Evolutionary conservation across 108 stramenopile genomes (phyloP).

Genomic region (Discostella pseudostelligera): DNA sequence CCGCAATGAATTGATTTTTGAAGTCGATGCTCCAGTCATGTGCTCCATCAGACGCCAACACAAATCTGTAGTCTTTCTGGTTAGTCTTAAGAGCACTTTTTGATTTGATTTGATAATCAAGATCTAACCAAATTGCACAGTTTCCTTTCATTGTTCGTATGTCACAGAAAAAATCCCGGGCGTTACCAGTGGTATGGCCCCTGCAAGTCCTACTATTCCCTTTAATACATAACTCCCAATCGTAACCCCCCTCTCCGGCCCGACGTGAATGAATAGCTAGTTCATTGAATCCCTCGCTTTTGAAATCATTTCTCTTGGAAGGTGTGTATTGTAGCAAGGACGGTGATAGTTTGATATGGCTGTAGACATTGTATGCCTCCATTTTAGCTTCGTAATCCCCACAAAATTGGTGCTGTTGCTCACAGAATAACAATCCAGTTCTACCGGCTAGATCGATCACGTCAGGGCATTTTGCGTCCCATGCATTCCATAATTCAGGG

Average conservation of each 20-base stretch:
- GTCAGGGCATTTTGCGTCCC: slow-evolving; percentile 43
- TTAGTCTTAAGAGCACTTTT: slow-evolving; percentile 27
- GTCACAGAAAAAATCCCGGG: slow-evolving; percentile 27
- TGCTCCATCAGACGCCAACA: slow-evolving; percentile 42
- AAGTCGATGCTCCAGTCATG: slow-evolving; percentile 47
- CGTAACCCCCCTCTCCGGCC: slow-evolving; percentile 45
- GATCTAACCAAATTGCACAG: slow-evolving; percentile 46
- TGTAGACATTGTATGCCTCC: slow-evolving; percentile 40
- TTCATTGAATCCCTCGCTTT: slow-evolving; percentile 32
- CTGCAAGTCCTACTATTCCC: slow-evolving; percentile 38
- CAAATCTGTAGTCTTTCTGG: slow-evolving; percentile 39
- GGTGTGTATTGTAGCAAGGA: slow-evolving; percentile 39
- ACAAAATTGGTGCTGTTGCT: slow-evolving; percentile 48
- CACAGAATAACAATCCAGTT: slow-evolving; percentile 43
- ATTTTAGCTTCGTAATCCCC: slow-evolving; percentile 39
- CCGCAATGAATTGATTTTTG: slow-evolving; percentile 36
- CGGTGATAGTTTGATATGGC: slow-evolving; percentile 29
- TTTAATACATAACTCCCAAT: slow-evolving; percentile 43
- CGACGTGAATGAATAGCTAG: slow-evolving; percentile 45
- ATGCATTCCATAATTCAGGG: slow-evolving; percentile 35
- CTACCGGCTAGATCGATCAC: slow-evolving; percentile 42
- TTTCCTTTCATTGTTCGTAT: slow-evolving; percentile 44
- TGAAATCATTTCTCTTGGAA: slow-evolving; percentile 37
- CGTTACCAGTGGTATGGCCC: slow-evolving; percentile 12
- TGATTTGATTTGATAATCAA: slow-evolving; percentile 45